Evolutionary conservation across 805 yeast genomes (phyloP), one percentile per base, ranked within the genome.

Genomic region (Yamadazyma phyllophila): DNA sequence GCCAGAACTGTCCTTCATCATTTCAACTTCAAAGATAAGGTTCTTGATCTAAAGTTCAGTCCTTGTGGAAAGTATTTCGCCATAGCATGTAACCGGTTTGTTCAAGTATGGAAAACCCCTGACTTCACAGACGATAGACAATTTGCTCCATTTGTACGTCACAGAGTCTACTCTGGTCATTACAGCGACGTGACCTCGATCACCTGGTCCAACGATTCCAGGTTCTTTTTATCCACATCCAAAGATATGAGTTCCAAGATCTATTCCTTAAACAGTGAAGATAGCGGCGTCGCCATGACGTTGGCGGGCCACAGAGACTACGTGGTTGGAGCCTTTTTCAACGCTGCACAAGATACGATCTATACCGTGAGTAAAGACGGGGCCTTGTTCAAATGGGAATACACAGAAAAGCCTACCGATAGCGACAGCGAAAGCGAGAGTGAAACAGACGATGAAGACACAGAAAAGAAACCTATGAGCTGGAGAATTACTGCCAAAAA

Each of bases 21-120:
- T 66, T 90, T 94, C 75, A 94, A 91, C 62, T 94, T 94, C 72
- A 88, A 85, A 61, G 95, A 85, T 17, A 71, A 66, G 38, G 96
- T 92, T 29, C 62, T 68, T 24, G 92, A 85, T 53, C 63, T 92
- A 20, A 80, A 84, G 57, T 94, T 94, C 65, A 82, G 96, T 43
- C 94, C 96, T 2, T 90, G 89, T 65, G 97, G 98, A 2, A 75
- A 74, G 37, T 80, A 80, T 56, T 91, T 94, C 67, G 97, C 97
- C 6, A 77, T 89, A 24, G 96, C 96, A 3, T 73, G 82, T 30
- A 89, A 88, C 5, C 71, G 96, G 53, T 85, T 86, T 44, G 71
- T 92, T 13, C 97, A 94, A 63, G 83, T 94, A 7, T 94, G 99
- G 99, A 83, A 81, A 58, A 88, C 97, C 1, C 97, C 97, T 0